A percentile compares a stretch with the other conserved stretches of the same genome.
Conservation (phyloP, 176 grass and related monocot genomes). For the Carex kokanica region DNA sequence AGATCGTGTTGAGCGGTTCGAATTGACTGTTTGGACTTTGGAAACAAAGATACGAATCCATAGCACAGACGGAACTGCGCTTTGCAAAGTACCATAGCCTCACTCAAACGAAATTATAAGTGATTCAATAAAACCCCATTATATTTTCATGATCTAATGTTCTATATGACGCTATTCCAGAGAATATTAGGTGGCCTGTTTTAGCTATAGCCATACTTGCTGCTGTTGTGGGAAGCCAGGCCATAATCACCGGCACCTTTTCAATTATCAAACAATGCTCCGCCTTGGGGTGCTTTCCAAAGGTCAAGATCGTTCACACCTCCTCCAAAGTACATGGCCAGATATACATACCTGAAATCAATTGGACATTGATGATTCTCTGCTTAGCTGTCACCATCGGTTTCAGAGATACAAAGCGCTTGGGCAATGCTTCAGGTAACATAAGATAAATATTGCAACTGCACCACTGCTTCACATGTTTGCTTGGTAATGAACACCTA, state of each 20-base stretch:
- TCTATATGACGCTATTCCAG: slow-evolving; percentile 27
- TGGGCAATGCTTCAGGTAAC: slow-evolving; percentile 96
- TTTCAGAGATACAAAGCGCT: slow-evolving; percentile 83
- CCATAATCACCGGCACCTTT: slow-evolving; percentile 88
- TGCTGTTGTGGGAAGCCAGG: slow-evolving; percentile 95
- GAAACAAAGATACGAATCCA: too few relatives aligned
- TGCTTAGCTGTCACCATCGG: slow-evolving; percentile 88
- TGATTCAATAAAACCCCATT: background rate
- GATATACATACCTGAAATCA: slow-evolving; percentile 98
- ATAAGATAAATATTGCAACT: background rate
- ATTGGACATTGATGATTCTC: slow-evolving; percentile 89
- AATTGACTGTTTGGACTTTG: too few relatives aligned
- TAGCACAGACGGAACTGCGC: too few relatives aligned
- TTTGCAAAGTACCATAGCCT: too few relatives aligned
- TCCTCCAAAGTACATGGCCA: slow-evolving; percentile 84
- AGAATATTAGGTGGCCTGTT: slow-evolving; percentile 82
- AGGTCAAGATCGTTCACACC: slow-evolving; percentile 93
- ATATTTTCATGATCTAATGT: background rate
- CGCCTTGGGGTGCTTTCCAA: slow-evolving; percentile 93
- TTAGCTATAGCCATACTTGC: slow-evolving; percentile 84
- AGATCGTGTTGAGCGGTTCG: too few relatives aligned
- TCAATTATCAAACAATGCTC: slow-evolving; percentile 97
- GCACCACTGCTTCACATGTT: background rate
- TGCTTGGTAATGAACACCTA: background rate
- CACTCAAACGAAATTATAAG: background rate